These are phyloP conservation scores for Heliamphora pulchella DNA, from an alignment of 179 eudicot species.

Conservation along the genomic window DNA sequence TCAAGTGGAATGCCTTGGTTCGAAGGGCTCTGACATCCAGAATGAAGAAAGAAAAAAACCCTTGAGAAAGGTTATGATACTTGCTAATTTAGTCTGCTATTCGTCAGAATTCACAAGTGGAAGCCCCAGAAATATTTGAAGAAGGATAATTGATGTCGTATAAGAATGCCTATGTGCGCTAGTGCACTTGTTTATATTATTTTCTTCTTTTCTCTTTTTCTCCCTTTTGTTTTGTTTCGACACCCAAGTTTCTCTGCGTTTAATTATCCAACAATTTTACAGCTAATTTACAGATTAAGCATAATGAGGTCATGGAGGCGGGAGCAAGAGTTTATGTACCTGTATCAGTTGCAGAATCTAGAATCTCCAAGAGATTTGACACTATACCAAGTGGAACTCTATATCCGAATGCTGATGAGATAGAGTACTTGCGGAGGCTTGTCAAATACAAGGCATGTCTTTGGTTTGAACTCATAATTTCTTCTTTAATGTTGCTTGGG, in stretches of 20 bases:
- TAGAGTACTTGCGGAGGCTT: slow-evolving; percentile 79
- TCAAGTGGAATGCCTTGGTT: slow-evolving; percentile 36
- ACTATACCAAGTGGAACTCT: slow-evolving; percentile 83
- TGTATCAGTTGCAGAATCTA: slow-evolving; percentile 72
- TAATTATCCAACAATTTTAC: slow-evolving; percentile 39
- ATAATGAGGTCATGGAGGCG: slow-evolving; percentile 66
- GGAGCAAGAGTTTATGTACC: slow-evolving; percentile 64
- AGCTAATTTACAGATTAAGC: slow-evolving; percentile 71
- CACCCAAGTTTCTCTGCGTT: slow-evolving; percentile 24
- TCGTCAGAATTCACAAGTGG: background rate
- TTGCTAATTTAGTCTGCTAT: background rate
- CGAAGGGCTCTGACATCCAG: slow-evolving; percentile 13
- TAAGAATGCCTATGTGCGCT: background rate
- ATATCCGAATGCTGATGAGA: slow-evolving; percentile 92
- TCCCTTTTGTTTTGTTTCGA: background rate
- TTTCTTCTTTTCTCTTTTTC: background rate
- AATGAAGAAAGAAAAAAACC: slow-evolving; percentile 21
- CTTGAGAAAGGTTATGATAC: slow-evolving; percentile 49
- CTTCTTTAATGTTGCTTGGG: background rate
- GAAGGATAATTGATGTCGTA: background rate
- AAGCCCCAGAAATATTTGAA: background rate
- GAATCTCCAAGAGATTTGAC: slow-evolving; percentile 75
- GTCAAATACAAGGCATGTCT: slow-evolving; percentile 70
- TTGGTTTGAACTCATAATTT: background rate
- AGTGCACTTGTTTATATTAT: background rate